Percentiles rank a stretch among this genome's conserved stretches.
These are phyloP conservation scores for Aureobasidium uvarum DNA, from an alignment of 2,329 filamentous ascomycete species.

Conservation along the genomic window DNA sequence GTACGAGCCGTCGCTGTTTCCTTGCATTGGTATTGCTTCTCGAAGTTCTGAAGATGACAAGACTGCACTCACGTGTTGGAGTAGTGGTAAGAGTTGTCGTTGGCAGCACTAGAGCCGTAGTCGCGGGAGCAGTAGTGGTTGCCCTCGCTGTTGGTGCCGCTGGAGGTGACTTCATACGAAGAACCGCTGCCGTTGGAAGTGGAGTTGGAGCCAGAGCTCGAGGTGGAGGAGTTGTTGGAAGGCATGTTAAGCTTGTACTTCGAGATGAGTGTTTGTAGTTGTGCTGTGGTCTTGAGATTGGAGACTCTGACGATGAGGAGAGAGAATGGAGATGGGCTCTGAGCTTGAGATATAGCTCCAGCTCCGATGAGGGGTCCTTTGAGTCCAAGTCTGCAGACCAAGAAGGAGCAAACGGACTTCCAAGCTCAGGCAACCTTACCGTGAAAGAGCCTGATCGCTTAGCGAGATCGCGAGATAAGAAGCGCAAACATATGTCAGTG, in stretches of 20 bases:
- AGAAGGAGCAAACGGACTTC: background rate
- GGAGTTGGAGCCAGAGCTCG: constrained; percentile 24
- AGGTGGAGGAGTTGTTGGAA: constrained; percentile 26
- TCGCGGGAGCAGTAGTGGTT: constrained; percentile 67
- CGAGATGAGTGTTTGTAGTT: background rate
- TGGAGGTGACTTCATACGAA: constrained; percentile 43
- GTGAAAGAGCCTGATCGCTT: background rate
- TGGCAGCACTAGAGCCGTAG: constrained; percentile 57
- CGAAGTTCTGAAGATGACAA: background rate
- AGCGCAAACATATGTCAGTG: background rate
- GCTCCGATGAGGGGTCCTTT: background rate
- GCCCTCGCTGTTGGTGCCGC: constrained; percentile 64
- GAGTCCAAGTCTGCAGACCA: background rate
- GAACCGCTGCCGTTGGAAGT: constrained; percentile 25
- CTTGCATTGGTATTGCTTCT: background rate
- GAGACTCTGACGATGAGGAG: background rate
- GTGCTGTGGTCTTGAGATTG: background rate
- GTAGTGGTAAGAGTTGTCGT: constrained; percentile 65
- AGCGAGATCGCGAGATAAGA: background rate
- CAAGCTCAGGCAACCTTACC: background rate
- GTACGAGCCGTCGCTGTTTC: constrained; percentile 59
- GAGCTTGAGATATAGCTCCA: constrained; percentile 1
- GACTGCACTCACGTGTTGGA: constrained; percentile 54
- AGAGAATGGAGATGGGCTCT: background rate
- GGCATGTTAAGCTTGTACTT: background rate